Evolutionary conservation across 352 stramenopile genomes (phyloP).

Genomic region (Globisporangium abappressorium): DNA sequence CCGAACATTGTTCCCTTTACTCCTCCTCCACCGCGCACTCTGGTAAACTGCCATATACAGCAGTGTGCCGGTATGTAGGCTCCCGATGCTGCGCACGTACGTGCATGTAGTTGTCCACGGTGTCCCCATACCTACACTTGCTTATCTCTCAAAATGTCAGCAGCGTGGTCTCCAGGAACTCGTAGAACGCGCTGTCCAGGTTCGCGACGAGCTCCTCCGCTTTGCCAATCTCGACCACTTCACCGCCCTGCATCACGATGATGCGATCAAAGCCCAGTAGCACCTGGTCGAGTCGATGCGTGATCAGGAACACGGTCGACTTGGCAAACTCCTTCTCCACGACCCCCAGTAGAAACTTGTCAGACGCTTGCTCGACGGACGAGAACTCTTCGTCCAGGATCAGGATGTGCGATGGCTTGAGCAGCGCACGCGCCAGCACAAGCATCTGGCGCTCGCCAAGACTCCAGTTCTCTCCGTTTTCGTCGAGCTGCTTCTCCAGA

Average conservation of each 20-base stretch:
- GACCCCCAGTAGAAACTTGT: conserved; percentile 78
- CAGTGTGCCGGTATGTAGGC: too few species aligned
- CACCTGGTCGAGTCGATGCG: conserved; percentile 77
- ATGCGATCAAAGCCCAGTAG: conserved; percentile 14
- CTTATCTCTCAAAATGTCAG: conserved; percentile 27
- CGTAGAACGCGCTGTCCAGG: conserved; percentile 38
- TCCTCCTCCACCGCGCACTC: too few species aligned
- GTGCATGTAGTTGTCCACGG: too few species aligned
- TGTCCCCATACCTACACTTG: too few species aligned
- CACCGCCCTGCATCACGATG: conserved; percentile 21
- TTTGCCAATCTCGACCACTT: conserved; percentile 24
- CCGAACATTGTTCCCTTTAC: too few species aligned
- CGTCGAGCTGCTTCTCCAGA: conserved; percentile 38
- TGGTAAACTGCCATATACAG: too few species aligned
- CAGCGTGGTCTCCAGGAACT: conserved; percentile 49
- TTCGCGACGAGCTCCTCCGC: conserved; percentile 35
- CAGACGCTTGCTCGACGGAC: conserved; percentile 79
- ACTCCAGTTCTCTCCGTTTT: conserved; percentile 80
- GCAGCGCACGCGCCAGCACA: conserved; percentile 82
- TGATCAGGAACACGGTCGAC: conserved; percentile 84
- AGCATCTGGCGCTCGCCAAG: conserved; percentile 90
- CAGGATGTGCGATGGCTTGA: conserved; percentile 82
- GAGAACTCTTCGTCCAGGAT: conserved; percentile 89
- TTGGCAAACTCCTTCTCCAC: conserved; percentile 37
- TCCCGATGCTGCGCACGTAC: too few species aligned